These are phyloP conservation scores for Borovskyia barvae DNA, from an alignment of 208 protist species.

Conservation along the genomic window DNA sequence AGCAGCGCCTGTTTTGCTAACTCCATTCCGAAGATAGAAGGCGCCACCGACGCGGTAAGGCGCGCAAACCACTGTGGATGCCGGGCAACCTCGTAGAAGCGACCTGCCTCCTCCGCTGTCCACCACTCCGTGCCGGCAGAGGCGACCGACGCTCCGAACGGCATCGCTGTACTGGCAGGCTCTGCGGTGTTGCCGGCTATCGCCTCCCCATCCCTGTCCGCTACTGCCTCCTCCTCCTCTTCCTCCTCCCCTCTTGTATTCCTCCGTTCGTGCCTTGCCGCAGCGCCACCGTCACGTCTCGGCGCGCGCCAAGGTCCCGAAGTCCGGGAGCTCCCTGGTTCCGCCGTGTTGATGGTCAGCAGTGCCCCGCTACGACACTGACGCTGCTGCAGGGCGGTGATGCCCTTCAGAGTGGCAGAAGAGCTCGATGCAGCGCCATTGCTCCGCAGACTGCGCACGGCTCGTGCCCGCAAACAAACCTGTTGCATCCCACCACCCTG, in stretches of 20 bases:
- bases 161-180: background rate
- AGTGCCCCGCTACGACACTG: constrained; percentile 2
- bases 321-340: no score
- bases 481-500: constrained; percentile 37
- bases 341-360: background rate
- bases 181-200: background rate
- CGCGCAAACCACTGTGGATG: constrained; percentile 82
- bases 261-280: no score
- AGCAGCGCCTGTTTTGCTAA: constrained; percentile 97
- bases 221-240: background rate
- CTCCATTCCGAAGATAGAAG: constrained; percentile 96
- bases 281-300: no score
- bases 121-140: constrained; percentile 19
- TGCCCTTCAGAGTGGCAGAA: background rate
- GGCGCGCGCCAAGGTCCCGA: no score
- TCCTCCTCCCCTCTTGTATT: background rate
- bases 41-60: constrained; percentile 94
- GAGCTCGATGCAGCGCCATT: constrained; percentile 4
- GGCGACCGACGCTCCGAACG: background rate
- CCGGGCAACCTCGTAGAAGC: constrained; percentile 86
- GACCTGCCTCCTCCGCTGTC: constrained; percentile 61
- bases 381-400: constrained; percentile 9
- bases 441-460: constrained; percentile 20
- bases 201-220: background rate
- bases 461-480: constrained; percentile 31